These are phyloP conservation scores for Heritiera littoralis DNA, from an alignment of 345 rosid genomes.

Conservation along the genomic window DNA sequence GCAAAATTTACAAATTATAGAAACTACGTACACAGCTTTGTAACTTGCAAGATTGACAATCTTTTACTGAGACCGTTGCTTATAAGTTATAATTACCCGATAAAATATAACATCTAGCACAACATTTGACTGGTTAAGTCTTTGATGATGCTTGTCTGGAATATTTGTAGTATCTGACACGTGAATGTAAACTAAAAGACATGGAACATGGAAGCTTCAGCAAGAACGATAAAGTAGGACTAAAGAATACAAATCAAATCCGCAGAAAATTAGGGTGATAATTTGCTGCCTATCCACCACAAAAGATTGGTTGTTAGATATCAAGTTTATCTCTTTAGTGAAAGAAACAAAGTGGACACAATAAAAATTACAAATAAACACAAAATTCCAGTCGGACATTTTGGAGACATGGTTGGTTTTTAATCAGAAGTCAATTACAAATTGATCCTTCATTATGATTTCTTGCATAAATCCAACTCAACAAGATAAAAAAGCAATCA, in stretches of 20 bases:
- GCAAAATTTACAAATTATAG: too few species aligned
- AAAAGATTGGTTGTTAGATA: too few species aligned
- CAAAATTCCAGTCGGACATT: background rate
- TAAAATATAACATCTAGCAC: background rate
- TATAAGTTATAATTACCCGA: background rate
- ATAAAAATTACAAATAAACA: background rate
- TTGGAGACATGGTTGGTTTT: background rate
- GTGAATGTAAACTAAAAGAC: conserved; percentile 5
- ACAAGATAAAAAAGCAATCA: background rate
- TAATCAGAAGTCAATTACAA: background rate
- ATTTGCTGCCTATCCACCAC: conserved; percentile 2
- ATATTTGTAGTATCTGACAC: conserved; percentile 2
- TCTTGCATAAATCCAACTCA: background rate
- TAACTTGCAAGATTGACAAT: background rate
- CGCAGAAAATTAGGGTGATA: background rate
- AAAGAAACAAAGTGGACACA: background rate
- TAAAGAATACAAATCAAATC: background rate
- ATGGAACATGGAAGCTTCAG: conserved; percentile 1
- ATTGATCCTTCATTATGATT: background rate
- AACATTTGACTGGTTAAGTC: background rate
- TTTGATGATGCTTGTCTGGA: background rate
- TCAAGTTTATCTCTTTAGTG: background rate
- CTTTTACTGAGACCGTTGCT: background rate
- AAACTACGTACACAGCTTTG: background rate
- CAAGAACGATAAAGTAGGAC: background rate